Evolutionary conservation across 176 grass and related monocot species (phyloP), one percentile per base, ranked within the genome.

Genomic region (Olyra latifolia): DNA sequence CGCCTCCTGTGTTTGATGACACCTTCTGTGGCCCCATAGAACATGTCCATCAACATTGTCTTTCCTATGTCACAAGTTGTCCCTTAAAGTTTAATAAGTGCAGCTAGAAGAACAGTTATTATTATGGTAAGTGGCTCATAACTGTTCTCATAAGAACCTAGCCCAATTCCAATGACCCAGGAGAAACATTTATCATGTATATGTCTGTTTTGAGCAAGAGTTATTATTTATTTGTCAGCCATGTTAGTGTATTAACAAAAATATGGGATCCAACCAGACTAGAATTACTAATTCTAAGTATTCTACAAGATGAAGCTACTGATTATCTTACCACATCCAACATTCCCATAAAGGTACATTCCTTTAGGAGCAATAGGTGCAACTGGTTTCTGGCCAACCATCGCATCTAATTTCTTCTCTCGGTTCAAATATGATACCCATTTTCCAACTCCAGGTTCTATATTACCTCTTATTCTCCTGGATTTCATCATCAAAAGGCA

Each of bases 21-120:
- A 87, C 88, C 90, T 91, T 93, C 72, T 22, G 88, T 98, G 40
- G 95, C 86, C 74, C 88, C 81, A 67, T 94, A 98, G 79, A 98
- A 93, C 92, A 98, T 94, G 82, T 95, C 95, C 92, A 98, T 98
- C 74, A 98, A 49, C 95, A 98, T 98, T 69, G 95, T 98, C 88
- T 98, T 98, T 3, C 95, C 90, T 98, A 54, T 50, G 58, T 48
- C 29, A 69, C 7, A 88, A 42, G 27, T 47, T 71, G 59, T 50
- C 32, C 41, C 24, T 66, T 69, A 54, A 76, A 44, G 65, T 76
- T 67, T 28, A 56, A 70, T 2, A 14, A 62, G 50, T 47, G 71
- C 41, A 62, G 40, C 29, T 50, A 78, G 17, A 13, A 53, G 0
- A 3, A 75, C 44, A 67, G 60, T 14, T 35, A 61, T 43, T 30